These are phyloP conservation scores for Fraxinus velutina DNA, from an alignment of 305 asterid genomes.

Conservation along the genomic window DNA sequence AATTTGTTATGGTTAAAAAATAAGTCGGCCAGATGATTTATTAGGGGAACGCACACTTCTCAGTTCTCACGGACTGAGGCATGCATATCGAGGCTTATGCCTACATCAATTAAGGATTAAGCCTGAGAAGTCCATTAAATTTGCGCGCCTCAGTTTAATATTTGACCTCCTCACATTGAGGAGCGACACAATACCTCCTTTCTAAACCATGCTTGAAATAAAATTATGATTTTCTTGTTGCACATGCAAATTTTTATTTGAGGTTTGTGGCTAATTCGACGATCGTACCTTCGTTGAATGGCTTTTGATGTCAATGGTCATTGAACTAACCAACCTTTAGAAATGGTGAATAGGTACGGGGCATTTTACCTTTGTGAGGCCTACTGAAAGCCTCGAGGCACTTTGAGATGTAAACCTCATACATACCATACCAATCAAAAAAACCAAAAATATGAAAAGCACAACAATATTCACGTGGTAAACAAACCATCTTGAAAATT, in stretches of 20 bases:
- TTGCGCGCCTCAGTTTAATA: neutral
- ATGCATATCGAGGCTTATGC: neutral
- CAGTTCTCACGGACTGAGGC: neutral
- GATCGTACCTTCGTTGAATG: conserved; percentile 38
- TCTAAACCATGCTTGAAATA: neutral
- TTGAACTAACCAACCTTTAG: conserved; percentile 40
- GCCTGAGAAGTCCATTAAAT: neutral
- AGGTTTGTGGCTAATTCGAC: conserved; percentile 53
- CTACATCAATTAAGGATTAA: neutral
- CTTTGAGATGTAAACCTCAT: neutral
- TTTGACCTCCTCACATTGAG: neutral
- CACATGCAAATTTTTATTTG: neutral
- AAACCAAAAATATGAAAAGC: neutral
- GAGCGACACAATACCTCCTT: neutral
- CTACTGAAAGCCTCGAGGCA: neutral
- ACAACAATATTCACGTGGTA: neutral
- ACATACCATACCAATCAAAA: neutral
- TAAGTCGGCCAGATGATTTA: neutral
- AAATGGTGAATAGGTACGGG: neutral
- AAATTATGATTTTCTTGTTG: neutral
- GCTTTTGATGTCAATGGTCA: conserved; percentile 50
- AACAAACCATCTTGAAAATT: neutral
- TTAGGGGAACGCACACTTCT: neutral
- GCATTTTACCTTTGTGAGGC: neutral
- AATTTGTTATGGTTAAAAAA: neutral